Percentiles rank a stretch among this genome's conserved stretches.
These are phyloP conservation scores for Colletotrichum phormii DNA, from an alignment of 2,329 filamentous ascomycete genomes.

Conservation along the genomic window DNA sequence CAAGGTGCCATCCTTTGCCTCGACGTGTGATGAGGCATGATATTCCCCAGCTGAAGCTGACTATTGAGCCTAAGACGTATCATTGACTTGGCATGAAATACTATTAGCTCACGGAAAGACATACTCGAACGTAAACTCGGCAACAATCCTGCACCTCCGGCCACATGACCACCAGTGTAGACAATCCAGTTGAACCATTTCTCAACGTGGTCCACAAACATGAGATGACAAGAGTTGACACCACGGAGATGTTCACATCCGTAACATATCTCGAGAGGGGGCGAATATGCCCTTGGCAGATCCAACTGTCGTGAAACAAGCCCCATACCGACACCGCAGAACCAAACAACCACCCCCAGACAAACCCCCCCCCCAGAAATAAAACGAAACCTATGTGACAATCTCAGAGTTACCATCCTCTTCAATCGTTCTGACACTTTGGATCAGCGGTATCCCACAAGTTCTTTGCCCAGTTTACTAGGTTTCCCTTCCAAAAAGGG, in stretches of 20 bases:
- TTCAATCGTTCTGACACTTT: not conserved
- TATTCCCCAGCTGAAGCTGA: not conserved
- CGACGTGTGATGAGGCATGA: not conserved
- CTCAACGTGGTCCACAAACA: not conserved
- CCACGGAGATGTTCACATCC: not conserved
- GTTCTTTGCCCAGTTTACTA: not conserved
- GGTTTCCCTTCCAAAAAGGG: not conserved
- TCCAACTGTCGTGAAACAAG: constrained; percentile 29
- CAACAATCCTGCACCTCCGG: not conserved
- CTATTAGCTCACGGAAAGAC: not conserved
- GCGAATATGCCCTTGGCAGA: constrained; percentile 2
- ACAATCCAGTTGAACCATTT: not conserved
- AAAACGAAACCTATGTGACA: constrained; percentile 13
- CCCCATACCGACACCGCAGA: not conserved
- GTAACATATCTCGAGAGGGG: not conserved
- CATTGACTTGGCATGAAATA: not conserved
- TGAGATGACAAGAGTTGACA: constrained; percentile 6
- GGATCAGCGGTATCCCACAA: not conserved
- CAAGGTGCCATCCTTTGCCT: not conserved
- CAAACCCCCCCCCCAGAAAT: not conserved
- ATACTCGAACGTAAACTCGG: not conserved
- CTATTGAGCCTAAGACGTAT: not conserved
- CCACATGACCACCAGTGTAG: not conserved
- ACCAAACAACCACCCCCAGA: not conserved
- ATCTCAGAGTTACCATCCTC: not conserved